Evolutionary conservation across 129 eudicot genomes (phyloP).

Genomic region (Apium graveolens): DNA sequence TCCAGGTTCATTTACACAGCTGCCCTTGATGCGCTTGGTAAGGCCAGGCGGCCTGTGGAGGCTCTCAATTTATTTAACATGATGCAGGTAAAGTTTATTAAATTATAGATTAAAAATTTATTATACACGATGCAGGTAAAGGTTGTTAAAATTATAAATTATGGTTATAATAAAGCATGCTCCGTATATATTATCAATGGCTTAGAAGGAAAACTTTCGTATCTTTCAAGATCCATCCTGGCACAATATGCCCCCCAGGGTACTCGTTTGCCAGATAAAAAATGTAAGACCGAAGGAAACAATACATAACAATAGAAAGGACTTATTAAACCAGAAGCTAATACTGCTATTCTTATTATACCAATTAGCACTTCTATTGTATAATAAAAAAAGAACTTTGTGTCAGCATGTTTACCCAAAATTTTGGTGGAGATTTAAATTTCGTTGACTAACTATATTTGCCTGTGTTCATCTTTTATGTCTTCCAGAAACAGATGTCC

Average conservation of each 20-base stretch:
- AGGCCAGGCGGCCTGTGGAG: constrained; percentile 81
- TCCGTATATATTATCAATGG: neutral
- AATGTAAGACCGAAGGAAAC: neutral
- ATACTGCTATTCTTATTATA: neutral
- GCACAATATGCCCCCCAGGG: neutral
- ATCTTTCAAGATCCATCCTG: neutral
- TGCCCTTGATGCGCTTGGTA: constrained; percentile 90
- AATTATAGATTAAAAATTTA: neutral
- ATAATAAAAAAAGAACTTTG: neutral
- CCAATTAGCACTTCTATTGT: neutral
- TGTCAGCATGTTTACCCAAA: neutral
- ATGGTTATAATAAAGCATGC: neutral
- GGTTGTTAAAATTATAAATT: too few species aligned
- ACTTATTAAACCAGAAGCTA: neutral
- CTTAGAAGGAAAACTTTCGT: neutral
- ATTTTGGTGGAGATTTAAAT: neutral
- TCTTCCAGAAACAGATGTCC: constrained; percentile 60
- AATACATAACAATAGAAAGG: neutral
- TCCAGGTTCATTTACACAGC: constrained; percentile 72
- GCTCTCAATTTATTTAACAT: constrained; percentile 63
- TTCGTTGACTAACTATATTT: neutral
- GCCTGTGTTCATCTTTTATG: constrained; percentile 1
- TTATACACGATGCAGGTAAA: too few species aligned
- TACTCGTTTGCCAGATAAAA: neutral
- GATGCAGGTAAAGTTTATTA: constrained; percentile 60